These are phyloP conservation scores for Cerrena zonata DNA, from an alignment of 1,284 basidiomycete species.

Conservation along the genomic window DNA sequence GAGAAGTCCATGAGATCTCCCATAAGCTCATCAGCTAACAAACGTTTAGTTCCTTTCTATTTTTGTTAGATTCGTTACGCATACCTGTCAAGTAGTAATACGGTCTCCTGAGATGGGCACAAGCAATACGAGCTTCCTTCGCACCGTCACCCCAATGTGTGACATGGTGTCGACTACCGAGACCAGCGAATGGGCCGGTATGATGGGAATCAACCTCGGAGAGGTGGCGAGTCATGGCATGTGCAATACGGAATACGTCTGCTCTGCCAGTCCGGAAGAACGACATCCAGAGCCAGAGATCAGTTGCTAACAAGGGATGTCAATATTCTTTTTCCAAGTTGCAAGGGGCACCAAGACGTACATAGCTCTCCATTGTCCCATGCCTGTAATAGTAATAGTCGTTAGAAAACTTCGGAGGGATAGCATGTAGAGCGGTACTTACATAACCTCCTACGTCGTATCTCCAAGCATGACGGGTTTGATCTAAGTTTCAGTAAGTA, in stretches of 20 bases:
- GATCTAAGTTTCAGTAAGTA: conserved; percentile 18
- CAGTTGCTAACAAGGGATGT: conserved; percentile 24
- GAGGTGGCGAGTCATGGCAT: conserved; percentile 37
- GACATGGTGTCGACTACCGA: conserved; percentile 39
- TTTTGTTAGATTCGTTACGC: conserved; percentile 6
- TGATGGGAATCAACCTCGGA: conserved; percentile 40
- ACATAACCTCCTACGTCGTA: conserved; percentile 40
- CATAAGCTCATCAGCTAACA: conserved; percentile 35
- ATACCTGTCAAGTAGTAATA: conserved; percentile 37
- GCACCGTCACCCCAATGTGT: conserved; percentile 42
- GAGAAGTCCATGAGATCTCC: conserved; percentile 39
- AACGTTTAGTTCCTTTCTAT: too few species aligned
- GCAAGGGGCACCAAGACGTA: neutral
- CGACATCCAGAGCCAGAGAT: conserved; percentile 41
- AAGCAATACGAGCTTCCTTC: conserved; percentile 37
- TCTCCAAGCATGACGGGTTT: conserved; percentile 39
- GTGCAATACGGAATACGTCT: conserved; percentile 35
- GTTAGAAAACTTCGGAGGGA: too few species aligned
- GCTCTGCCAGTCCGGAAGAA: conserved; percentile 39
- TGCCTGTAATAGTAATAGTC: conserved; percentile 7
- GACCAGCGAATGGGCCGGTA: conserved; percentile 35
- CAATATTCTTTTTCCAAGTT: neutral
- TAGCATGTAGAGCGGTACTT: conserved; percentile 25
- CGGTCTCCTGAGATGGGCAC: conserved; percentile 33
- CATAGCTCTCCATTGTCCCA: conserved; percentile 13